Evolutionary conservation across 768 basidiomycete species (phyloP), one percentile per base, ranked within the genome.

Genomic region (Boletus vinaceobasis): DNA sequence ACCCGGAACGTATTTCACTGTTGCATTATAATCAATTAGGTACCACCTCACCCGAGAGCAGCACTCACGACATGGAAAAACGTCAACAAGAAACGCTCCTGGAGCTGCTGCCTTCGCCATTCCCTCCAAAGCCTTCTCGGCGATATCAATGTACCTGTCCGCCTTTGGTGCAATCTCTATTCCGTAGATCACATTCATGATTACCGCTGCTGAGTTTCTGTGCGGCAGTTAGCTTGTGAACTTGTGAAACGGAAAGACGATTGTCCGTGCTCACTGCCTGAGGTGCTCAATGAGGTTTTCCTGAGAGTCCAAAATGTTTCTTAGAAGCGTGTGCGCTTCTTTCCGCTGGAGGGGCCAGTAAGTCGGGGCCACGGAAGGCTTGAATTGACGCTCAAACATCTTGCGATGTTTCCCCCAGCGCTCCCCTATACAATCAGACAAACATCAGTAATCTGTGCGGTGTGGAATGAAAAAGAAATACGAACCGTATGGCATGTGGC

Each of bases 181-280:
- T 5, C 80, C 81, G 50, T 82, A 83, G 7, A 75, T 75, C 4
- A 80, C 74, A 21, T 75, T 74, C 79, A 83, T 82, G 48, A 82
- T 81, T 5, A 77, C 73, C 43, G 78, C 77, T 5, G 77, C 80
- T 19, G 79, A 70, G 53, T 79, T 79, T 33, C 79, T 82, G 59
- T 11, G 50, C 17, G 5, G n/a, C 11, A 7, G 40, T 53, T 26
- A 52, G 55, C 51, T 5, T n/a, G 23, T 23, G 4, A 23, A 23
- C 23, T 33, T 38, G 17, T 36, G 35, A 35, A 35, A 38, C 4
- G 23, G 32, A 49, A 38, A 35, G 1, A n/a, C 7, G 32, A 45
- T 21, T 21, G 9, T 27, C 15, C 4, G 57, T 48, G 21, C 76
- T 71, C 59, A 82, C 82, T 77, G 76, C 35, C 79, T 73, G 17